phyloP scores from a whole-genome alignment of 169 alveolate species.

The Cryptosporidium sp. region DNA sequence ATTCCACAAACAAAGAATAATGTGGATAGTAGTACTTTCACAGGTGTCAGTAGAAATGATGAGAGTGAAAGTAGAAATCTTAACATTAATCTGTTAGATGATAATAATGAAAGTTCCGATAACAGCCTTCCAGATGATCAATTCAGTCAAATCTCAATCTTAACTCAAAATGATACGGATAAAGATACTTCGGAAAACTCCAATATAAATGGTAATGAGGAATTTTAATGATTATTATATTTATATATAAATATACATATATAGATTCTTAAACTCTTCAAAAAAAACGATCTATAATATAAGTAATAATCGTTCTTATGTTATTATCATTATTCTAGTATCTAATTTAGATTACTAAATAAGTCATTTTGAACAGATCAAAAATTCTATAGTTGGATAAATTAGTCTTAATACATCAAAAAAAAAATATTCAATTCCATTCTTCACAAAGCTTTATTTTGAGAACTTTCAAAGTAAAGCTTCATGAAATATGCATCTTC shows the following conservation, averaged over 20 bases:
- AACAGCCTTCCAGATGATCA: neutral
- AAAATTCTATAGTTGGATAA: too few species aligned
- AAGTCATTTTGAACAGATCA: neutral
- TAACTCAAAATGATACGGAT: neutral
- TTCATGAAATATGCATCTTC: conserved; percentile 91
- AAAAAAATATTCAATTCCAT: neutral
- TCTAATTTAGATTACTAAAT: neutral
- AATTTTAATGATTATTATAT: neutral
- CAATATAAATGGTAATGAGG: neutral
- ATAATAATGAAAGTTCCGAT: neutral
- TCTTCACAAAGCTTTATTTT: neutral
- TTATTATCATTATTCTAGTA: neutral
- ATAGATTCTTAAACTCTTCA: neutral
- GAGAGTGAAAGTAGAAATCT: conserved; percentile 10
- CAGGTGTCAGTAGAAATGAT: neutral
- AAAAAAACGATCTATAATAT: neutral
- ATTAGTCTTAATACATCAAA: neutral
- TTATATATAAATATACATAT: neutral
- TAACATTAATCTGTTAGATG: neutral
- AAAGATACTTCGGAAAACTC: neutral
- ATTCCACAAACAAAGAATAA: conserved; percentile 26
- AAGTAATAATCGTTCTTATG: neutral
- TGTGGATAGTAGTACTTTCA: neutral
- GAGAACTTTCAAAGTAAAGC: conserved; percentile 1
- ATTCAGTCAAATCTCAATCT: neutral